Conservation (phyloP, 1,284 basidiomycete genomes). For the Cryptococcus floricola region DNA sequence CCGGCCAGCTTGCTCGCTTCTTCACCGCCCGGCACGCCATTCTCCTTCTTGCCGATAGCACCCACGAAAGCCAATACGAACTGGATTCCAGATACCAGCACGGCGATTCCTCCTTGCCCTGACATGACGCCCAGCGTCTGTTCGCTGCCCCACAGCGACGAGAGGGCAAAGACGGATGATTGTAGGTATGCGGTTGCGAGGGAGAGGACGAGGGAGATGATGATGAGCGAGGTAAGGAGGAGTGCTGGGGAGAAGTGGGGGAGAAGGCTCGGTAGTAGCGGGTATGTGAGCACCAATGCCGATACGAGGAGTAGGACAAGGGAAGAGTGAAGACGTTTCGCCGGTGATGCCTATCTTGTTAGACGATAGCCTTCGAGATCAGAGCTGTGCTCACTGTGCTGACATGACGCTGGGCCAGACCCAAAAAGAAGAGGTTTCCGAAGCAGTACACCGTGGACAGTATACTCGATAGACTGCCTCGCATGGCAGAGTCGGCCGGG, state of each 20-base stretch:
- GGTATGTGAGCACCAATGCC: conserved; percentile 34
- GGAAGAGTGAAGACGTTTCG: conserved; percentile 31
- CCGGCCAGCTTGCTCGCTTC: conserved; percentile 26
- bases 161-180: conserved; percentile 43
- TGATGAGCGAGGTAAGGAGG: conserved; percentile 33
- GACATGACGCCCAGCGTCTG: conserved; percentile 48
- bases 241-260: conserved; percentile 26
- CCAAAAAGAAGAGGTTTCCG: conserved; percentile 46
- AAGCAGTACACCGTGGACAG: conserved; percentile 44
- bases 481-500: conserved; percentile 19
- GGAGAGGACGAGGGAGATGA: conserved; percentile 35
- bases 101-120: conserved; percentile 48
- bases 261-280: conserved; percentile 38
- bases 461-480: conserved; percentile 39
- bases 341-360: conserved; percentile 30
- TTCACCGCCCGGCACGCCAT: neutral
- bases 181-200: conserved; percentile 43
- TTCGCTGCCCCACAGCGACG: conserved; percentile 36
- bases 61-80: conserved; percentile 37
- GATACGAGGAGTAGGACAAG: conserved; percentile 33
- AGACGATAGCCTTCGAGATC: neutral
- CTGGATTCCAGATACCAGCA: conserved; percentile 43
- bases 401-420: conserved; percentile 41
- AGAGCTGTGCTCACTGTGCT: conserved; percentile 28
- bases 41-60: conserved; percentile 3